Conservation (phyloP, 768 basidiomycete genomes). For the Rhizopogon roseolus region DNA sequence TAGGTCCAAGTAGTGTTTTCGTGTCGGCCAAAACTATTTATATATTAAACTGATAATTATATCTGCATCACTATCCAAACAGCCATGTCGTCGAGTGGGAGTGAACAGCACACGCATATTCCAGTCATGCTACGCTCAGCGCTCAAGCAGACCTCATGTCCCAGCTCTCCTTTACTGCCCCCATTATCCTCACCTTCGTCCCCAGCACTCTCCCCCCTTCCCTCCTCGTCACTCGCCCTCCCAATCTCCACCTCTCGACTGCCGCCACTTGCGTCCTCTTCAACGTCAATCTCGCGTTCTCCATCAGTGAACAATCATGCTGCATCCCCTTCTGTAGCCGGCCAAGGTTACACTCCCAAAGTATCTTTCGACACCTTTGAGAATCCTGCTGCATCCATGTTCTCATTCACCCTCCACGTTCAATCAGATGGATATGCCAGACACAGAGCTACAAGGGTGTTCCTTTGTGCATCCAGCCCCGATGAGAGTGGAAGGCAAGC, state of each 20-base stretch:
- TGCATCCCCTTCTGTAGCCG: slow-evolving; percentile 12
- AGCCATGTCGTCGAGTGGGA: not conserved
- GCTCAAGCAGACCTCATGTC: slow-evolving; percentile 12
- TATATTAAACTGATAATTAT: not conserved
- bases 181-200: slow-evolving; percentile 21
- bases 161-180: not conserved
- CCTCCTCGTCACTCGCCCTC: slow-evolving; percentile 18
- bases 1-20: not conserved
- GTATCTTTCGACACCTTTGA: slow-evolving; percentile 89
- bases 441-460: slow-evolving; percentile 75
- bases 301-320: slow-evolving; percentile 6
- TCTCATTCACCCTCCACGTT: slow-evolving; percentile 81
- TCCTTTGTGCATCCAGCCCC: slow-evolving; percentile 81
- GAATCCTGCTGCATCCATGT: slow-evolving; percentile 76
- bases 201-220: slow-evolving; percentile 7
- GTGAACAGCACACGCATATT: slow-evolving; percentile 9
- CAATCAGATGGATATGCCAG: slow-evolving; percentile 80
- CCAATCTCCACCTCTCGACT: slow-evolving; percentile 10
- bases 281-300: slow-evolving; percentile 15
- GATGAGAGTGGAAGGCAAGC: slow-evolving; percentile 89
- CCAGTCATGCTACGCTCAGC: slow-evolving; percentile 31
- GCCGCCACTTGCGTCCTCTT: slow-evolving; percentile 12
- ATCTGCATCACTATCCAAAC: not conserved
- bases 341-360: slow-evolving; percentile 31
- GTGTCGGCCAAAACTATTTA: not conserved